Evolutionary conservation across 306 rosid species (phyloP).

Genomic region (Vigna unguiculata): DNA sequence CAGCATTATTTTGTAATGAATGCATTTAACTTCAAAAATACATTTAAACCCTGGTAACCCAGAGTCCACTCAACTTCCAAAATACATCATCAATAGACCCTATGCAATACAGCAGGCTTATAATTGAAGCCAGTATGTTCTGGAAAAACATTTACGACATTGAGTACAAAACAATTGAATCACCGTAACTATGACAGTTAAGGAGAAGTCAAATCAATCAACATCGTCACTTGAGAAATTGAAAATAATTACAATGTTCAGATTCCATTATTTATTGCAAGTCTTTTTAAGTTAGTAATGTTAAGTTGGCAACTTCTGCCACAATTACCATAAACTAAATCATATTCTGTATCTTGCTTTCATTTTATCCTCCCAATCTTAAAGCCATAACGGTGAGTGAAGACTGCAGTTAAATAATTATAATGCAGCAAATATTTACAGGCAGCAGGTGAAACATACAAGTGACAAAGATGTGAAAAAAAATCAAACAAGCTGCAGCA

Average conservation of each 20-base stretch:
- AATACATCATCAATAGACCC: background rate
- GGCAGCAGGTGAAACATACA: background rate
- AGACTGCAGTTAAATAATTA: background rate
- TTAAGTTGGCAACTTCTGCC: background rate
- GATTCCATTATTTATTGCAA: background rate
- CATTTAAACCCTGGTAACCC: background rate
- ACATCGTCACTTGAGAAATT: background rate
- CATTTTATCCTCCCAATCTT: background rate
- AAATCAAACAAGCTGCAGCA: background rate
- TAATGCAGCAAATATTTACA: background rate
- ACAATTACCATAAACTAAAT: background rate
- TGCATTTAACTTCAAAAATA: background rate
- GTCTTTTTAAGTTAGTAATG: background rate
- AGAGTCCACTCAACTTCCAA: background rate
- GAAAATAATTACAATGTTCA: background rate
- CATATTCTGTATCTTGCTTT: background rate
- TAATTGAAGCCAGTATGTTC: background rate
- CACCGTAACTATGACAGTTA: background rate
- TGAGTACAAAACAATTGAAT: background rate
- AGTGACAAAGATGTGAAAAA: background rate
- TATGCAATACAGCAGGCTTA: background rate
- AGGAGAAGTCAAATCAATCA: conserved; percentile 13
- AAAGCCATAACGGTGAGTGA: background rate
- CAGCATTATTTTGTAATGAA: background rate
- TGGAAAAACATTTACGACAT: too few relatives aligned